Conservation (phyloP, 306 rosid genomes). For the Rosa lucieae region DNA sequence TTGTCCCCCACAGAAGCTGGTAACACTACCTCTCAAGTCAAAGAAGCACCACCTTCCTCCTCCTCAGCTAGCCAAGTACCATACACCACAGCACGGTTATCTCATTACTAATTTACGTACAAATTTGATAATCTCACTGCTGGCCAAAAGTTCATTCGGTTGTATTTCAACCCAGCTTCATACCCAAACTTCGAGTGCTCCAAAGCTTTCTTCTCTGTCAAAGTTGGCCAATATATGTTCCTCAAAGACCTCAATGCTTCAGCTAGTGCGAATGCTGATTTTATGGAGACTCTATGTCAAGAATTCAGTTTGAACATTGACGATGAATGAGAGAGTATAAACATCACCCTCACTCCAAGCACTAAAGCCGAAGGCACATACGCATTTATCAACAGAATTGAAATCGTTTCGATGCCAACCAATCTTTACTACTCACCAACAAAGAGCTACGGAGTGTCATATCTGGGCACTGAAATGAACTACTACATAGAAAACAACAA, state of each 20-base stretch:
- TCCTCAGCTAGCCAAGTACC: no score
- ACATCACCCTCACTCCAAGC: slow-evolving; percentile 23
- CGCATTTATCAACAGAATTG: slow-evolving; percentile 69
- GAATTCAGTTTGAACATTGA: slow-evolving; percentile 11
- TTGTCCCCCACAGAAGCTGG: no score
- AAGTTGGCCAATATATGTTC: neutral
- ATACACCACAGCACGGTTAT: neutral
- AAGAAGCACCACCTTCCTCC: neutral
- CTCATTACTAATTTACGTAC: slow-evolving; percentile 12
- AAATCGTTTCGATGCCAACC: slow-evolving; percentile 69
- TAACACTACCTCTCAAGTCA: neutral
- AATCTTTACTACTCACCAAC: slow-evolving; percentile 45
- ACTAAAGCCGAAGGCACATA: slow-evolving; percentile 22
- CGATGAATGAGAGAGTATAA: neutral
- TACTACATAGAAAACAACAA: neutral
- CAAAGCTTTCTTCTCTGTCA: slow-evolving; percentile 22
- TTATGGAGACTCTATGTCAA: accelerated
- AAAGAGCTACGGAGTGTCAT: neutral
- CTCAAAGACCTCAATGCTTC: slow-evolving; percentile 20
- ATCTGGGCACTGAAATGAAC: neutral
- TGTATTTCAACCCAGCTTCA: slow-evolving; percentile 9
- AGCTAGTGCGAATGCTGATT: neutral
- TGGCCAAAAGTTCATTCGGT: slow-evolving; percentile 21
- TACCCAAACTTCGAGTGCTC: neutral
- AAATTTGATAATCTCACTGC: neutral